A percentile compares a stretch with the other conserved stretches of the same genome.
Conservation (phyloP, 345 rosid species). For the Noccaea bulbosa region DNA sequence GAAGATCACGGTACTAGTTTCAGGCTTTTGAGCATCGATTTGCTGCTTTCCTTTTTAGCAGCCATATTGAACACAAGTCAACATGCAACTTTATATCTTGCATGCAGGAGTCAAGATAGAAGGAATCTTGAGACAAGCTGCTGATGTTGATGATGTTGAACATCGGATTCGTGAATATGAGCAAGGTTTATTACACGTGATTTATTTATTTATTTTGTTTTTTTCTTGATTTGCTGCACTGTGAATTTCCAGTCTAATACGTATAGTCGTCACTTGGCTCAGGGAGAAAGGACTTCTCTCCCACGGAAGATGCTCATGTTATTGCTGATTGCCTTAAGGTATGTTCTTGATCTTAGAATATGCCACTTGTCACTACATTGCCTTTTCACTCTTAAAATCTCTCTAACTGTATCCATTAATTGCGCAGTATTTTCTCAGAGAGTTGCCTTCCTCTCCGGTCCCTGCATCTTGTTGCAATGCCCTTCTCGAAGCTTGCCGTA, state of each 20-base stretch:
- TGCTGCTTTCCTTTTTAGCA: conserved; percentile 13
- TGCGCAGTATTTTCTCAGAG: conserved; percentile 86
- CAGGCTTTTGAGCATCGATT: conserved; percentile 28
- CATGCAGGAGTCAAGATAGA: conserved; percentile 77
- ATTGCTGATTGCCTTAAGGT: conserved; percentile 96
- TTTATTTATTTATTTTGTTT: neutral
- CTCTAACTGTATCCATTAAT: conserved; percentile 39
- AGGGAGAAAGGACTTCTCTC: conserved; percentile 79
- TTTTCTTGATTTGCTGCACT: conserved; percentile 6
- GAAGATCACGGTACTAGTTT: conserved; percentile 81
- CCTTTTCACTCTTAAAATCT: conserved; percentile 19
- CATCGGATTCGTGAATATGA: conserved; percentile 86
- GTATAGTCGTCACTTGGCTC: conserved; percentile 40
- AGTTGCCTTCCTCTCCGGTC: conserved; percentile 97
- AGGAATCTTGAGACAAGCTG: conserved; percentile 99
- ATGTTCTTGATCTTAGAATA: neutral
- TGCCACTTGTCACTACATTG: conserved; percentile 5
- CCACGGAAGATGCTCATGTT: conserved; percentile 85
- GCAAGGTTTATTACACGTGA: conserved; percentile 59
- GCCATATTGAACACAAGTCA: conserved; percentile 28
- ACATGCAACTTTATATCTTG: conserved; percentile 14
- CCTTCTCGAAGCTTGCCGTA: conserved; percentile 91
- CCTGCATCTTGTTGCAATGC: conserved; percentile 99
- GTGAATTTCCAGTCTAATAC: neutral
- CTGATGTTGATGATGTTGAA: conserved; percentile 96